Evolutionary conservation across 495 filamentous ascomycete species (phyloP).

Genomic region (Neurospora sp.): DNA sequence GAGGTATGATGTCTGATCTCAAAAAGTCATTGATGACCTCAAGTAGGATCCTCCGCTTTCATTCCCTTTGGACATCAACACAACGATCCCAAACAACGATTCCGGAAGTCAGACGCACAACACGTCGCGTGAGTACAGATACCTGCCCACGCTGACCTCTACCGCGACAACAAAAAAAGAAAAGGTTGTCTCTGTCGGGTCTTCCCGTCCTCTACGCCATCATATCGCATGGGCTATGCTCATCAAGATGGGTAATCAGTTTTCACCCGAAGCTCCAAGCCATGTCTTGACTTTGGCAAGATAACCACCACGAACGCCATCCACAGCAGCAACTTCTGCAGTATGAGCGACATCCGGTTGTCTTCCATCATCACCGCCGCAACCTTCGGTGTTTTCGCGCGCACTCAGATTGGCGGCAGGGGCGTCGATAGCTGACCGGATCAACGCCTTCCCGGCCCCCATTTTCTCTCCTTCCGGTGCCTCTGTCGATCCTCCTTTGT

Average conservation of each 20-base stretch:
- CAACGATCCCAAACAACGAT: neutral
- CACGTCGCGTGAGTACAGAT: neutral
- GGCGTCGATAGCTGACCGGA: neutral
- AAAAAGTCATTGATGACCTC: neutral
- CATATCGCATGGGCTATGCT: neutral
- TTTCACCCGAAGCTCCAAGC: neutral
- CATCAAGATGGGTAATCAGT: neutral
- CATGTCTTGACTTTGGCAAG: neutral
- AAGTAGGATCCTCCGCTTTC: neutral
- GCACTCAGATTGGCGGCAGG: neutral
- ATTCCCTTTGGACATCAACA: neutral
- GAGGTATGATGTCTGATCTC: neutral
- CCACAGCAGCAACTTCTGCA: neutral
- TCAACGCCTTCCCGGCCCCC: neutral
- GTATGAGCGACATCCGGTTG: neutral
- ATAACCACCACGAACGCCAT: neutral
- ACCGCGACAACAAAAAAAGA: neutral
- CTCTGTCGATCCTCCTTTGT: neutral
- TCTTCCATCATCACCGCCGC: neutral
- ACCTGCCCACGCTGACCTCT: neutral
- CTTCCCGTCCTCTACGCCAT: neutral
- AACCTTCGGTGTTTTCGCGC: neutral
- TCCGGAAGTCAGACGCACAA: neutral
- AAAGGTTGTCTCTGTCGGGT: neutral
- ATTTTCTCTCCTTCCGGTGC: neutral